phyloP scores from a whole-genome alignment of 2,329 filamentous ascomycete species.

The Botrytis deweyae region DNA sequence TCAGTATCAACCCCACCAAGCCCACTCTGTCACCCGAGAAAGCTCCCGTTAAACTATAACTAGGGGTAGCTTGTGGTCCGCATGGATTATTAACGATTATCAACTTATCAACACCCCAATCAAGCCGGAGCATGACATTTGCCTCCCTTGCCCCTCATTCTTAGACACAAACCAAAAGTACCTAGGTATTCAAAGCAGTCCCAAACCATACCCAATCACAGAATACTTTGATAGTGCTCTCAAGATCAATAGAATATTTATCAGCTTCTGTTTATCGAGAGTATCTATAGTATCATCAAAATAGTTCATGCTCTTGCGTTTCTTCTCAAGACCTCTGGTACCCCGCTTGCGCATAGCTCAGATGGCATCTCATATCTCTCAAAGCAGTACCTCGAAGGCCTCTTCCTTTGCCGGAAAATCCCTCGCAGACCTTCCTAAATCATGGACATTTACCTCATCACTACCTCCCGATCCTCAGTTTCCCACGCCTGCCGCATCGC shows the following conservation, averaged over 20 bases:
- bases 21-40: neutral
- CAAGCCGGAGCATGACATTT: neutral
- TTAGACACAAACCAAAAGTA: neutral
- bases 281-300: neutral
- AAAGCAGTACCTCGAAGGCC: neutral
- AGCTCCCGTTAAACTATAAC: neutral
- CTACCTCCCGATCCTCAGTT: slow-evolving; percentile 76
- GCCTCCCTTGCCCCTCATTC: neutral
- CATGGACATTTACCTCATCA: slow-evolving; percentile 63
- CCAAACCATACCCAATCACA: neutral
- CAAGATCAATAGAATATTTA: neutral
- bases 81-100: no score
- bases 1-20: no score
- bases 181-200: neutral
- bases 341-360: slow-evolving; percentile 44
- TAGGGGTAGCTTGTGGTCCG: no score
- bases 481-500: slow-evolving; percentile 77
- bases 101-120: neutral
- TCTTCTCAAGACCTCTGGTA: slow-evolving; percentile 31
- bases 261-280: neutral
- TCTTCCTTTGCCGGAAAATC: slow-evolving; percentile 32
- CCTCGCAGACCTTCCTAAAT: slow-evolving; percentile 59
- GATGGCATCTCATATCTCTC: slow-evolving; percentile 47
- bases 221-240: neutral
- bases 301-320: slow-evolving; percentile 36